phyloP scores from a whole-genome alignment of 768 basidiomycete genomes.

The Fistulinella prunicolor region DNA sequence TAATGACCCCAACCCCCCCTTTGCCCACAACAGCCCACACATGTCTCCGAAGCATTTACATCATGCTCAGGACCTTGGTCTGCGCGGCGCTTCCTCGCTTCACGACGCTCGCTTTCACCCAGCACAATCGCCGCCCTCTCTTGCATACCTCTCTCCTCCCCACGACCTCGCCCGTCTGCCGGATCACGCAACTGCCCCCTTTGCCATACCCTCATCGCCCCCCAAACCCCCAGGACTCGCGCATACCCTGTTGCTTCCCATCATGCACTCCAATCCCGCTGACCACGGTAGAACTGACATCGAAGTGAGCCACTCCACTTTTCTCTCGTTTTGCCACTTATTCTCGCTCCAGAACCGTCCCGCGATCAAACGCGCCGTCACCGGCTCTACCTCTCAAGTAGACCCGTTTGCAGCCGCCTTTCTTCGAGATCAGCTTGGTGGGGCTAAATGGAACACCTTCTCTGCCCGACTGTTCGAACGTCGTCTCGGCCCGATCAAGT shows the following conservation, averaged over 20 bases:
- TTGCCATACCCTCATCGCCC: constrained; percentile 19
- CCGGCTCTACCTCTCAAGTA: constrained; percentile 27
- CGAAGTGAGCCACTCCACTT: constrained; percentile 16
- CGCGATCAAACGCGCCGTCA: constrained; percentile 23
- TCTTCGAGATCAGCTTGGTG: constrained; percentile 43
- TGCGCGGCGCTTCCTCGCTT: constrained; percentile 17
- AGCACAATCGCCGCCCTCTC: constrained; percentile 22
- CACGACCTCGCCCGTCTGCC: constrained; percentile 25
- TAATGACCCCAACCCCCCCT: constrained; percentile 14
- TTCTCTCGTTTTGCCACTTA: constrained; percentile 10
- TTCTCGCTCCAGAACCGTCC: constrained; percentile 24
- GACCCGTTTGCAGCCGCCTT: constrained; percentile 46
- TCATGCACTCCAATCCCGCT: constrained; percentile 34
- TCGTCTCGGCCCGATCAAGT: constrained; percentile 40
- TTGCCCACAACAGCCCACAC: constrained; percentile 21
- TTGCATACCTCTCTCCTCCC: constrained; percentile 23
- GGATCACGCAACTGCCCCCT: constrained; percentile 15
- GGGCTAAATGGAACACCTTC: constrained; percentile 44
- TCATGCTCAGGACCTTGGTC: constrained; percentile 20
- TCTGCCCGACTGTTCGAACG: constrained; percentile 47
- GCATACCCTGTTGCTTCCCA: constrained; percentile 33
- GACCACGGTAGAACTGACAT: constrained; percentile 23
- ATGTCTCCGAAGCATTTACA: constrained; percentile 31
- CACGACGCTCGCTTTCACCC: constrained; percentile 30
- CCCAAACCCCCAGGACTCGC: constrained; percentile 23